Conservation (phyloP, 176 grass and related monocot species). For the Carex littledalei region DNA sequence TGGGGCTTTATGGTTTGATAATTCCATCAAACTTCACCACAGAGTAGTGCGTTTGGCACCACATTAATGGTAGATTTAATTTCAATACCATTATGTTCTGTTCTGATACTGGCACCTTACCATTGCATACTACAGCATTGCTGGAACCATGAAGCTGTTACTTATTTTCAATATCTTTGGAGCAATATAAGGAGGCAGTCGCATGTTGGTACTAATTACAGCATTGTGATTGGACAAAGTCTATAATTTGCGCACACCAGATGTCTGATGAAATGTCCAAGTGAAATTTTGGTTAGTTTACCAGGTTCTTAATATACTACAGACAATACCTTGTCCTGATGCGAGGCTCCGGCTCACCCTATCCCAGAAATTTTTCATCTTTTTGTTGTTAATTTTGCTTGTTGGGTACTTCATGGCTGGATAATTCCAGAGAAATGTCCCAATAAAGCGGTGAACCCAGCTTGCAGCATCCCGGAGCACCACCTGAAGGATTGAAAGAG, state of each 20-base stretch:
- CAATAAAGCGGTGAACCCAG: not conserved
- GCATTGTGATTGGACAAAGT: not conserved
- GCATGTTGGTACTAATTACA: no score
- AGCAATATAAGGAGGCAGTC: no score
- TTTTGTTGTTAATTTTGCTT: not conserved
- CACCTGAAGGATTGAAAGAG: not conserved
- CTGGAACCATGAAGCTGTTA: no score
- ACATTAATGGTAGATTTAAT: no score
- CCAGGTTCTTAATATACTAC: not conserved
- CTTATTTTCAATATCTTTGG: no score
- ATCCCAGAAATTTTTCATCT: not conserved
- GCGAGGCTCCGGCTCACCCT: not conserved
- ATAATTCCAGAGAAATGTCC: not conserved
- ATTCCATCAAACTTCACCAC: not conserved
- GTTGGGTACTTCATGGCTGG: not conserved
- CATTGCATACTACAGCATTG: no score
- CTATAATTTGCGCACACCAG: not conserved
- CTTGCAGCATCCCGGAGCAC: slow-evolving; percentile 21
- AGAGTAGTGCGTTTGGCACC: not conserved
- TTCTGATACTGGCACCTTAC: no score
- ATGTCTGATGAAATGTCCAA: not conserved
- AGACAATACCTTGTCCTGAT: not conserved
- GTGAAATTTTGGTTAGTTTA: not conserved
- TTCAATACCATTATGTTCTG: no score
- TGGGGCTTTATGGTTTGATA: not conserved